Conservation (phyloP, 495 filamentous ascomycete species). For the Lasiosphaeris hirsuta region DNA sequence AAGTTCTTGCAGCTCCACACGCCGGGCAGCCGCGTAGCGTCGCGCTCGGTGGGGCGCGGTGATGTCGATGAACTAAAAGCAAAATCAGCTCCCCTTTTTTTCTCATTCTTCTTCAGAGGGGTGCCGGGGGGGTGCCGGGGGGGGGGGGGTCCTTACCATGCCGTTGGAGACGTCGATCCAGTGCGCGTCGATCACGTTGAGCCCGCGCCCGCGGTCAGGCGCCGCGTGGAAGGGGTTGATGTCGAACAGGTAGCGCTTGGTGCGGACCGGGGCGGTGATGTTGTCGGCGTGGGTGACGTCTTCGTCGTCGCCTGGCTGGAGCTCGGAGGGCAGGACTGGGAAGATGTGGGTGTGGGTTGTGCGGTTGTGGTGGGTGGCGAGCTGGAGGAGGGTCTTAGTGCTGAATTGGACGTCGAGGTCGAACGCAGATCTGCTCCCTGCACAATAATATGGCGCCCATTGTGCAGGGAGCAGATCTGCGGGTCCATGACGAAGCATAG, state of each 20-base stretch:
- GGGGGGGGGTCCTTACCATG: conserved; percentile 26
- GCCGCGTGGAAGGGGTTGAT: conserved; percentile 67
- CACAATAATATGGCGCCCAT: too few species aligned
- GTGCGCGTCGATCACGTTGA: conserved; percentile 80
- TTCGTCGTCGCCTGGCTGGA: conserved; percentile 3
- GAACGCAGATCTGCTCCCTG: too few species aligned
- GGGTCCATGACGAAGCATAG: too few species aligned
- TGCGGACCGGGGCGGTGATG: neutral
- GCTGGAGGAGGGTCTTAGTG: conserved; percentile 55
- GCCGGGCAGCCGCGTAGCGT: conserved; percentile 54
- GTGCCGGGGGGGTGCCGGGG: too few species aligned
- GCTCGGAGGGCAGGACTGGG: conserved; percentile 42
- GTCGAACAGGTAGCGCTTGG: conserved; percentile 64
- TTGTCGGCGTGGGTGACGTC: too few species aligned
- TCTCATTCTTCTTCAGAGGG: too few species aligned
- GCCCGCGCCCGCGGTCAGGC: conserved; percentile 58
- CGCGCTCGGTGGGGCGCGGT: conserved; percentile 73
- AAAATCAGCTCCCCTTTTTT: too few species aligned
- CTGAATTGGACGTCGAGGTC: conserved; percentile 83
- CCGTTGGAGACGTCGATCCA: conserved; percentile 79
- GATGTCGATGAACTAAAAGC: conserved; percentile 86
- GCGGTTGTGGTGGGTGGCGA: conserved; percentile 63
- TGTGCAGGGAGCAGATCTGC: too few species aligned
- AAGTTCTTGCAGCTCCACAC: conserved; percentile 82
- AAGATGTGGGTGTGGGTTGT: conserved; percentile 45